Base-by-base conservation (phyloP, 495 filamentous ascomycete species). In the Penicillium waksmanii region DNA sequence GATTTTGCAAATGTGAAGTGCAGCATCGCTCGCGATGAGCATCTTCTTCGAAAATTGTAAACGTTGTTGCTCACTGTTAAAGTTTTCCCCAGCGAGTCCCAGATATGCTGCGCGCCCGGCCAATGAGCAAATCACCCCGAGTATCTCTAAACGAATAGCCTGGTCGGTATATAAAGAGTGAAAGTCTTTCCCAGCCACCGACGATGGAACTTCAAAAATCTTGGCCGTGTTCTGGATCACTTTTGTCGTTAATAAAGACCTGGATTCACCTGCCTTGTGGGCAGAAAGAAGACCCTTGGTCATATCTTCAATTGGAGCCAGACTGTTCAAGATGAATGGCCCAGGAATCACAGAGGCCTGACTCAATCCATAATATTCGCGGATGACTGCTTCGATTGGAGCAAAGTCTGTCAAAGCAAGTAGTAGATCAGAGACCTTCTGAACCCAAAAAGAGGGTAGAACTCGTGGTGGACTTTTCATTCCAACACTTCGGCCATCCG, bases 191-290 rank as follows among this genome's bases (percentile, higher is more conserved):
- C 65, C 73, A 25, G 51, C 55, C 2, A 51, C 62, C 1, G 49
- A 42, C 2, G 60, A 12, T 0, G 70, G 59, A 6, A 75, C 49
- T 1, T 64, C 47, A 15, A 72, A 62, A 13, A 31, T 52, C 19
- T 68, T 53, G 6, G 58, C 53, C 0, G 73, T 73, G 19, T 73
- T 75, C 33, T 67, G 62, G 17, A 75, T 64, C 25, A 72, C 56
- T 4, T 17, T 17, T 19, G 42, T 19, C 17, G n/a, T 18, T 17
- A 44, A 18, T 5, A 13, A 38, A 38, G 36, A 12, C 15, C 10
- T 12, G 2, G 7, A 38, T n/a, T n/a, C 36, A 38, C 4, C 12
- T 5, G 36, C 36, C 36, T 6, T 38, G 36, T 9, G 36, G 11
- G 36, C 12, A n/a, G 36, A 38, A n/a, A 38, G 12, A 38, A 38